A percentile compares a stretch with the other conserved stretches of the same genome.
phyloP scores from a whole-genome alignment of 1,284 basidiomycete species.

The Apiotrichum brassicae region DNA sequence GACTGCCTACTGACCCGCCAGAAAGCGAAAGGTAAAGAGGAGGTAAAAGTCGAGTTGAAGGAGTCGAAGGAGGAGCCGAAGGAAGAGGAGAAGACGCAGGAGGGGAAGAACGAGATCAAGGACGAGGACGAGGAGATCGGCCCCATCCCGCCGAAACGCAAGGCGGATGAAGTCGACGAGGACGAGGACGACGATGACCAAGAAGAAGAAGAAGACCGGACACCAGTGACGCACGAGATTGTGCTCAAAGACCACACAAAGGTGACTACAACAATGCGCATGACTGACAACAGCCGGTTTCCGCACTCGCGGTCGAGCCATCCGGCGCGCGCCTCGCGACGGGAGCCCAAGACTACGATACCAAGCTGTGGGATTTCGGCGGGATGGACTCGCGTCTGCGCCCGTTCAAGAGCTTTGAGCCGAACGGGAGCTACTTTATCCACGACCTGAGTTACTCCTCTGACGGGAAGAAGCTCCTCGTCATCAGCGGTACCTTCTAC shows the following conservation, averaged over 20 bases:
- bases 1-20: too few relatives aligned
- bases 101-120: too few relatives aligned
- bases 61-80: too few relatives aligned
- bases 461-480: slow-evolving; percentile 75
- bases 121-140: slow-evolving; percentile 35
- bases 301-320: slow-evolving; percentile 83
- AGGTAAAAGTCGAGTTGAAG: too few relatives aligned
- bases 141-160: slow-evolving; percentile 35
- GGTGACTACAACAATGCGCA: slow-evolving; percentile 27
- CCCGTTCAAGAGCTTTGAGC: slow-evolving; percentile 94
- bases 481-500: slow-evolving; percentile 79
- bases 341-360: slow-evolving; percentile 93
- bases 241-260: slow-evolving; percentile 88
- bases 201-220: slow-evolving; percentile 41
- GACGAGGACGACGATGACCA: slow-evolving; percentile 22
- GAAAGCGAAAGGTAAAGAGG: too few relatives aligned
- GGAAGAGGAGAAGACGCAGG: too few relatives aligned
- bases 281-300: slow-evolving; percentile 57
- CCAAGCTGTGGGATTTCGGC: slow-evolving; percentile 98
- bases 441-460: slow-evolving; percentile 82
- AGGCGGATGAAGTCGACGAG: slow-evolving; percentile 24
- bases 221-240: slow-evolving; percentile 64
- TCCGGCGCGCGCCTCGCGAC: slow-evolving; percentile 86
- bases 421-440: slow-evolving; percentile 84
- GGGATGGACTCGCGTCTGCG: slow-evolving; percentile 82